Percentiles rank a stretch among this genome's conserved stretches.
These are phyloP conservation scores for Tritrichomonas musculus DNA, from an alignment of 208 protist genomes.

Conservation along the genomic window DNA sequence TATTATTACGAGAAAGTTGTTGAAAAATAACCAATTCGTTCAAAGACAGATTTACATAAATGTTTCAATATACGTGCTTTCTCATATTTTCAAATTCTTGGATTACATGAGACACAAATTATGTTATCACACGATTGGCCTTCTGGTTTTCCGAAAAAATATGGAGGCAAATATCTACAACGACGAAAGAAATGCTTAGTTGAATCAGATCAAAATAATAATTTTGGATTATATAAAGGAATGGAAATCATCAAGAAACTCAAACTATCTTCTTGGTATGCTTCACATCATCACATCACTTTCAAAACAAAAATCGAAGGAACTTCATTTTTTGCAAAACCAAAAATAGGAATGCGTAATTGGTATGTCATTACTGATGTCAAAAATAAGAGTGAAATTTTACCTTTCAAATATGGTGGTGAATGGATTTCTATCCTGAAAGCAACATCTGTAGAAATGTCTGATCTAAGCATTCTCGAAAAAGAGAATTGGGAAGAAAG, in stretches of 20 bases:
- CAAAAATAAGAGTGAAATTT: background rate
- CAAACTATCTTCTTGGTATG: background rate
- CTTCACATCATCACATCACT: too few relatives aligned
- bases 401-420: too few relatives aligned
- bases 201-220: background rate
- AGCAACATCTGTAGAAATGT: background rate
- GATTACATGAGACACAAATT: background rate
- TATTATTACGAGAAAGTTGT: background rate
- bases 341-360: background rate
- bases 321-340: background rate
- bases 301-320: background rate
- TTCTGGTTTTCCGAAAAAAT: background rate
- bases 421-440: background rate
- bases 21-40: background rate
- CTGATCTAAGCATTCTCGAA: background rate
- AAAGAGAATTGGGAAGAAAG: background rate
- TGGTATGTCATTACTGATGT: background rate
- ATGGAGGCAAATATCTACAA: background rate
- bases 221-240: too few relatives aligned
- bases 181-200: background rate
- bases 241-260: background rate
- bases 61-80: background rate
- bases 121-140: conserved; percentile 13
- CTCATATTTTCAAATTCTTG: background rate
- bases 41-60: background rate